Base-by-base conservation (phyloP, 306 rosid species). In the Citrullus colocynthis region DNA sequence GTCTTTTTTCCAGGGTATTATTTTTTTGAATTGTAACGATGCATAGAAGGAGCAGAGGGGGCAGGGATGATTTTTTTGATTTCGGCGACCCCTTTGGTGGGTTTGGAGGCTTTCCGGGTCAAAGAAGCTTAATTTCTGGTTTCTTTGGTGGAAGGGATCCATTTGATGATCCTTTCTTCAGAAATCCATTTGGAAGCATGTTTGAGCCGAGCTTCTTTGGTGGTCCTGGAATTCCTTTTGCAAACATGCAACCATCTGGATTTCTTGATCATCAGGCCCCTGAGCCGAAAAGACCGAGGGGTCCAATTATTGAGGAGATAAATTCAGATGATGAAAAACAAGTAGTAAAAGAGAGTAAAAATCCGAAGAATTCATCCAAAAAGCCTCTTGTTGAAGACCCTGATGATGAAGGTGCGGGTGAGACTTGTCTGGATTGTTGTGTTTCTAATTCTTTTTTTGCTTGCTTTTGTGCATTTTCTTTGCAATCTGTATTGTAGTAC, bases 111-210 rank as follows among this genome's bases (percentile, higher is more conserved):
- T 83, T 87, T 77, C 92, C 91, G 51, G 89, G 89, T 74, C 87
- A 86, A 17, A 49, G 90, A 77, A 85, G 86, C 83, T 78, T 92
- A 30, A 3, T 87, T 18, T 82, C 98, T 17, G 67, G 78, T 77
- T 20, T 92, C 34, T 85, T 89, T 24, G 93, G 97, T 76, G 93
- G 89, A 71, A 83, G 93, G 83, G 83, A 89, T 42, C 93, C 97
- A 13, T 92, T 95, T 81, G 89, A 89, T 41, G 97, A 92, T 21
- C 96, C 97, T 66, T 95, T 92, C 85, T 92, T 92, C 81, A 84
- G 86, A 58, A 86, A 77, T 44, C 98, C 97, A 2, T 86, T 95
- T 34, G 93, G 93, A 78, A 51, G 96, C 81, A 82, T 91, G 88
- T 58, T 88, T 4, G 85, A 80, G 34, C 66, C 95, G 17, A 83